A percentile compares a stretch with the other conserved stretches of the same genome.
These are phyloP conservation scores for Suillus discolor DNA, from an alignment of 768 basidiomycete genomes.

Conservation along the genomic window DNA sequence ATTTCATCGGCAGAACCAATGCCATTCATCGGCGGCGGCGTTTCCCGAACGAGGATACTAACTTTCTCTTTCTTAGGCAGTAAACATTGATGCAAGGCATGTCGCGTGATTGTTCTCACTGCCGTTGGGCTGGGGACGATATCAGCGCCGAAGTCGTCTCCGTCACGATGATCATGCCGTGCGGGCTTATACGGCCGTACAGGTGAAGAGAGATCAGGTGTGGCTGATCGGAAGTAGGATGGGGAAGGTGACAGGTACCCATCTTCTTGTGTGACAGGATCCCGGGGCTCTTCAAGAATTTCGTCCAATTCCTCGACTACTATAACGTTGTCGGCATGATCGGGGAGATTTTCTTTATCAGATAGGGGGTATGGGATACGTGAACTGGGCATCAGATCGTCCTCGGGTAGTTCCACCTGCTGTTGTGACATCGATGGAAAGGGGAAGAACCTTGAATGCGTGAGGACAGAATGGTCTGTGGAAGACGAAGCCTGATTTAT, in stretches of 20 bases:
- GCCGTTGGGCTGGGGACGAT: slow-evolving; percentile 36
- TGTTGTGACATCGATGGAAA: slow-evolving; percentile 11
- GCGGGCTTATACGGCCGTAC: slow-evolving; percentile 30
- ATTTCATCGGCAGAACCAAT: slow-evolving; percentile 17
- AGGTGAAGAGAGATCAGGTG: slow-evolving; percentile 71
- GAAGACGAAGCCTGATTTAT: slow-evolving; percentile 31
- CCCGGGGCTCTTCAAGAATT: slow-evolving; percentile 40
- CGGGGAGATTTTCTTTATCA: slow-evolving; percentile 49
- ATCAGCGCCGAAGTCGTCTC: slow-evolving; percentile 55
- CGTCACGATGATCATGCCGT: slow-evolving; percentile 11
- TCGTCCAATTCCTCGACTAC: slow-evolving; percentile 41
- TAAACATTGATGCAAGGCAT: slow-evolving; percentile 9
- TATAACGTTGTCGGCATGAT: slow-evolving; percentile 41
- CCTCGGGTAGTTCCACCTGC: slow-evolving; percentile 17
- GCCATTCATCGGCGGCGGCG: slow-evolving; percentile 23
- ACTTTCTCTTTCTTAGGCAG: slow-evolving; percentile 11
- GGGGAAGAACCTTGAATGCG: slow-evolving; percentile 44
- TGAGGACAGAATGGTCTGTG: slow-evolving; percentile 16
- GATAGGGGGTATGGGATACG: slow-evolving; percentile 19
- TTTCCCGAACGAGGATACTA: slow-evolving; percentile 30
- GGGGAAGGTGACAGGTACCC: slow-evolving; percentile 79
- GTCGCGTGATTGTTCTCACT: slow-evolving; percentile 21
- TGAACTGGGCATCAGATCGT: slow-evolving; percentile 32
- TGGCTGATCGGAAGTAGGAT: slow-evolving; percentile 49
- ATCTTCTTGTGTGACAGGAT: slow-evolving; percentile 70